A percentile compares a stretch with the other conserved stretches of the same genome.
Evolutionary conservation across 495 filamentous ascomycete species (phyloP).

Genomic region (Penicillium atrosanguineum): DNA sequence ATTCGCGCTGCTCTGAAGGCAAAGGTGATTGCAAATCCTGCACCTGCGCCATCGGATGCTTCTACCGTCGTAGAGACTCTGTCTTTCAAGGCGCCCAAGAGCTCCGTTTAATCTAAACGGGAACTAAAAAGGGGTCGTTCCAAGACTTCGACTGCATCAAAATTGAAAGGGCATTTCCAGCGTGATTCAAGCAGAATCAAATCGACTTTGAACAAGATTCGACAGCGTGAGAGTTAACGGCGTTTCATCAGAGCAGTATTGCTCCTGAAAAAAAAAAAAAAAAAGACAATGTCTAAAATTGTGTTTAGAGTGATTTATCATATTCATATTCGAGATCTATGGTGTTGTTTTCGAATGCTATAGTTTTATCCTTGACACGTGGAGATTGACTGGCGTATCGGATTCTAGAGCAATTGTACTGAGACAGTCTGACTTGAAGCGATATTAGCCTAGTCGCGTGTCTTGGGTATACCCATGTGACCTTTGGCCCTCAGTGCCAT

Average conservation of each 20-base stretch:
- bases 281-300: conserved; percentile 3
- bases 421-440: not conserved
- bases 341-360: not conserved
- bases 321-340: not conserved
- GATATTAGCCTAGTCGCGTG: too few species aligned
- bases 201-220: conserved; percentile 16
- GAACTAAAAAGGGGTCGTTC: not conserved
- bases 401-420: not conserved
- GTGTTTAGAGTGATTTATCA: conserved; percentile 4
- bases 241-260: conserved; percentile 18
- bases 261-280: conserved; percentile 9
- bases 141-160: not conserved
- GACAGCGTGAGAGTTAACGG: conserved; percentile 33
- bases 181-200: conserved; percentile 15
- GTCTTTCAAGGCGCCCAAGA: conserved; percentile 11
- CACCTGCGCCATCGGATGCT: conserved; percentile 20
- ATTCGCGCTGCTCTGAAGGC: conserved; percentile 53
- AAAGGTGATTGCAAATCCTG: conserved; percentile 38
- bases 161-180: conserved; percentile 10
- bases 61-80: conserved; percentile 24
- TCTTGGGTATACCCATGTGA: too few species aligned
- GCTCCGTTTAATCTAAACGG: conserved; percentile 23
- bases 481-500: too few species aligned
- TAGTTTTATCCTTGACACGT: not conserved
- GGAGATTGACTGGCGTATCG: not conserved